Conservation (phyloP, 2,329 filamentous ascomycete species). For the Ophiognomonia clavigignenti-juglandacearum region DNA sequence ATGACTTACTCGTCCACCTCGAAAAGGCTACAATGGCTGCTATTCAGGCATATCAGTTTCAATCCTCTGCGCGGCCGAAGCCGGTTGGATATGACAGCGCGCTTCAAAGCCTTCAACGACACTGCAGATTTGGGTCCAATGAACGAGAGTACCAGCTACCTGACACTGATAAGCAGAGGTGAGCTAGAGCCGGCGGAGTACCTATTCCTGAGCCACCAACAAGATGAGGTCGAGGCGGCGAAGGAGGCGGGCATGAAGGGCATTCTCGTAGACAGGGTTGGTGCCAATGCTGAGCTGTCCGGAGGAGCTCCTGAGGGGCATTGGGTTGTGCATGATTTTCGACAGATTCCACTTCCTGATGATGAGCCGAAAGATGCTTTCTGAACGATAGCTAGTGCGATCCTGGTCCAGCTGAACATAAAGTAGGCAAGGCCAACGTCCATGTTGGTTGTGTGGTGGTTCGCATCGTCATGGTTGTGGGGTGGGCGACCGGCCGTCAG, state of each 20-base stretch:
- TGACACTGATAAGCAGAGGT: slow-evolving; percentile 51
- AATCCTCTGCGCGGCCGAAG: slow-evolving; percentile 52
- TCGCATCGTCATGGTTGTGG: too few relatives aligned
- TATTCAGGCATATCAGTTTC: slow-evolving; percentile 62
- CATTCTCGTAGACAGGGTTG: slow-evolving; percentile 60
- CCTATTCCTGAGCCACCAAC: slow-evolving; percentile 79
- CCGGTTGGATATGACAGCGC: too few relatives aligned
- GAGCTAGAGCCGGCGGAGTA: slow-evolving; percentile 47
- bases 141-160: slow-evolving; percentile 62
- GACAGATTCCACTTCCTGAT: too few relatives aligned
- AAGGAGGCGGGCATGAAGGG: slow-evolving; percentile 58
- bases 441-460: too few relatives aligned
- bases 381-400: too few relatives aligned
- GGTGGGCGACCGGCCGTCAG: too few relatives aligned
- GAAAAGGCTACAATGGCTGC: slow-evolving; percentile 73
- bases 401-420: too few relatives aligned
- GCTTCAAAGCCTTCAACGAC: slow-evolving; percentile 71
- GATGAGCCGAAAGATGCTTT: too few relatives aligned
- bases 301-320: slow-evolving; percentile 28
- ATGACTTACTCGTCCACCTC: slow-evolving; percentile 82
- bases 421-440: too few relatives aligned
- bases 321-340: slow-evolving; percentile 27
- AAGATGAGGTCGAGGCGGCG: slow-evolving; percentile 63
- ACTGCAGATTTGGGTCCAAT: slow-evolving; percentile 77
- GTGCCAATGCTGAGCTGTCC: slow-evolving; percentile 62